These are phyloP conservation scores for Mycena citricolor DNA, from an alignment of 1,284 basidiomycete genomes.

Conservation along the genomic window DNA sequence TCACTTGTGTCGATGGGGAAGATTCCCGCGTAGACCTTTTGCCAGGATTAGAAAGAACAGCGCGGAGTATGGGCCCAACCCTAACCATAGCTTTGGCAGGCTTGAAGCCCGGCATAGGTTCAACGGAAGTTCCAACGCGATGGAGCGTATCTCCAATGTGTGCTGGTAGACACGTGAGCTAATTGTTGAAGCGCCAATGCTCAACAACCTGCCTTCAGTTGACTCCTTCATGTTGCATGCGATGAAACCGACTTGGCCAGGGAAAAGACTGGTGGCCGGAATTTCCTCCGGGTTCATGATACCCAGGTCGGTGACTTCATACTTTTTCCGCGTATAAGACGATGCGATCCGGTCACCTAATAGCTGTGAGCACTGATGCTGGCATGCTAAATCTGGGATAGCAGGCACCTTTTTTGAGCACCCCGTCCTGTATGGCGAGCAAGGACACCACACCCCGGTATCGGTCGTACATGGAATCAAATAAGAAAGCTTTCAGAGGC, in stretches of 20 bases:
- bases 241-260: slow-evolving; percentile 91
- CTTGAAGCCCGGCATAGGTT: slow-evolving; percentile 90
- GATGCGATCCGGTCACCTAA: slow-evolving; percentile 88
- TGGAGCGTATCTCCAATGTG: slow-evolving; percentile 94
- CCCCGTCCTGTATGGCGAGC: slow-evolving; percentile 73
- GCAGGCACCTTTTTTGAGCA: slow-evolving; percentile 59
- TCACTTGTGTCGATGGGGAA: slow-evolving; percentile 93
- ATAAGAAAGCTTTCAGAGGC: slow-evolving; percentile 83
- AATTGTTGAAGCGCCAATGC: slow-evolving; percentile 6
- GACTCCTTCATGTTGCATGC: slow-evolving; percentile 98
- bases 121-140: slow-evolving; percentile 71
- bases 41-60: background rate
- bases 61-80: background rate
- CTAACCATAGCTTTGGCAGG: slow-evolving; percentile 91
- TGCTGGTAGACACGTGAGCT: slow-evolving; percentile 44
- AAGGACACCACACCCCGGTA: slow-evolving; percentile 97
- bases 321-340: slow-evolving; percentile 84
- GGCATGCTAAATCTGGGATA: slow-evolving; percentile 3
- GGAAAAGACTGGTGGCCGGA: slow-evolving; percentile 65
- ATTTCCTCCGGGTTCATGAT: slow-evolving; percentile 91
- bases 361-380: background rate
- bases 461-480: slow-evolving; percentile 96
- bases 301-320: slow-evolving; percentile 91
- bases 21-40: slow-evolving; percentile 90
- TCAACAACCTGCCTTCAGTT: slow-evolving; percentile 71